Evolutionary conservation across 1,284 basidiomycete genomes (phyloP), one percentile per base, ranked within the genome.

Genomic region (Leccinum variabile): DNA sequence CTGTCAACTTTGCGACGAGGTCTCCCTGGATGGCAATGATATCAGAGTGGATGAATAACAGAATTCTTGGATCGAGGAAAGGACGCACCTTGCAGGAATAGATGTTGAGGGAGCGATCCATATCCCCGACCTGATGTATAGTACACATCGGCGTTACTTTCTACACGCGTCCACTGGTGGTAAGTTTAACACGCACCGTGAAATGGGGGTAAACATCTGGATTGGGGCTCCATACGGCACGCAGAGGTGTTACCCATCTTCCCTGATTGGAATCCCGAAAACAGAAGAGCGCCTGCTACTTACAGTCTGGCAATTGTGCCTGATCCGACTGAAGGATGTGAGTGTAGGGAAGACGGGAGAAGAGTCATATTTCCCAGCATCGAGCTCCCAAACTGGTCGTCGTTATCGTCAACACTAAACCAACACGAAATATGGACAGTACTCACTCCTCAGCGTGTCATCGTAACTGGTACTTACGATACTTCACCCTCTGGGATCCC

Each of bases 391-490:
- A 49, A 92, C 91, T 92, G 63, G 22, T 3, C 25, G 14, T 60
- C 57, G 55, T 52, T 18, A 18, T 37, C 18, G 49, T 75, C 59
- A 76, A 56, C 37, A 52, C n/a, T 13, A 13, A 25, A n/a, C n/a
- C 1, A 39, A 11, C 7, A 32, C 2, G 7, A 54, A 11, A 5
- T 2, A 56, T n/a, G 5, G 8, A 14, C 25, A 7, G 28, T 46
- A 66, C 88, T 67, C 70, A 92, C 91, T 67, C 68, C 89, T 79
- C 41, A 93, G 67, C 1, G 81, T 83, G 75, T 93, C 86, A 67
- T 93, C 91, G 68, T 93, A 92, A 70, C 86, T 86, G 5, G 91
- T 93, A 73, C 89, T 92, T 46, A 92, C 85, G 64, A 93, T 86
- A 57, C 84, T 80, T 39, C 87, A 82, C 11, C 91, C 91, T 61